Conservation (phyloP, 169 alveolate genomes). For the Cryptosporidium ryanae region DNA sequence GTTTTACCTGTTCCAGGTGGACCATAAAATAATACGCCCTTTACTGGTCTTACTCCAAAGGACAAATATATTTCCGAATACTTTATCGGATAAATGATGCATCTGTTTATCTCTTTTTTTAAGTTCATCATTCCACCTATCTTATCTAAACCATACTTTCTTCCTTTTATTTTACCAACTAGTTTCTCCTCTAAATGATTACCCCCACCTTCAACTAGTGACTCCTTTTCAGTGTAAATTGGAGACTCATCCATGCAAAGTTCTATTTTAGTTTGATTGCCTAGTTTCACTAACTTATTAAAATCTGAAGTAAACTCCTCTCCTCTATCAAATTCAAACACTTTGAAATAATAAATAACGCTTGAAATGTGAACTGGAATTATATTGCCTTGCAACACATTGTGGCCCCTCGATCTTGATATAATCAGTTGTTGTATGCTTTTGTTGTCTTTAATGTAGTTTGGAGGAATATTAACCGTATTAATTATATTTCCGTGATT, state of each 20-base stretch:
- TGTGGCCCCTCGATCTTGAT: slow-evolving; percentile 46
- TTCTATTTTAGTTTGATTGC: slow-evolving; percentile 54
- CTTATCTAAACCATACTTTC: slow-evolving; percentile 74
- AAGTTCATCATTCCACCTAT: slow-evolving; percentile 79
- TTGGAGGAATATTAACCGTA: slow-evolving; percentile 3
- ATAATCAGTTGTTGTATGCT: slow-evolving; percentile 31
- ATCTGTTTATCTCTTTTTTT: slow-evolving; percentile 77
- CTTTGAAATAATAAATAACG: slow-evolving; percentile 10
- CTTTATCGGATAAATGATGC: slow-evolving; percentile 79
- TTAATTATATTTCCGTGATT: neutral
- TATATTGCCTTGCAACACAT: slow-evolving; percentile 51
- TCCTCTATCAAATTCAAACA: slow-evolving; percentile 15
- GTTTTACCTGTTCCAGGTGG: slow-evolving; percentile 89
- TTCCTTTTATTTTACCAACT: neutral
- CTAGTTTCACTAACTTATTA: slow-evolving; percentile 27
- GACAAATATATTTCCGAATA: slow-evolving; percentile 85
- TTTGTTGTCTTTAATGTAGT: slow-evolving; percentile 11
- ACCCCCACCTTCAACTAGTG: no score
- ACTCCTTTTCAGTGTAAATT: neutral
- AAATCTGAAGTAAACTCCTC: slow-evolving; percentile 3
- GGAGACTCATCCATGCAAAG: neutral
- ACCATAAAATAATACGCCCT: slow-evolving; percentile 87
- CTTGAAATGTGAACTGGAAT: slow-evolving; percentile 31
- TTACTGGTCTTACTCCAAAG: slow-evolving; percentile 86
- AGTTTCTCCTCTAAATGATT: neutral